Evolutionary conservation across 768 basidiomycete species (phyloP).

Genomic region (Cystobasidium ongulense): DNA sequence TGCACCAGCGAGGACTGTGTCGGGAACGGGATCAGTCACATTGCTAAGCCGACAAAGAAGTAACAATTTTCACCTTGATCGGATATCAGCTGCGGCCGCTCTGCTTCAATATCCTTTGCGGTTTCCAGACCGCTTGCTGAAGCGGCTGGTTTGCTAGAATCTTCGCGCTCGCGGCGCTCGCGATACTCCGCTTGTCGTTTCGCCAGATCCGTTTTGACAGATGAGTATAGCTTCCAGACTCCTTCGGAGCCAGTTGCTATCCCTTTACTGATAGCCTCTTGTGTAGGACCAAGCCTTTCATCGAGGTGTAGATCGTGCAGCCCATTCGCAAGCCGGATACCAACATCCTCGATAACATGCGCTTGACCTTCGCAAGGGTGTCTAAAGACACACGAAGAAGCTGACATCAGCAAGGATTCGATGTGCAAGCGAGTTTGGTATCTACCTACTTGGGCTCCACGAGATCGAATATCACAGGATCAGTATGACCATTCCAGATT

Average conservation of each 20-base stretch:
- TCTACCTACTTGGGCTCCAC: constrained; percentile 61
- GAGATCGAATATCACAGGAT: constrained; percentile 87
- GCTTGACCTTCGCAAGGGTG: constrained; percentile 91
- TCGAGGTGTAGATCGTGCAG: constrained; percentile 88
- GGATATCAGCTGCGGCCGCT: constrained; percentile 12
- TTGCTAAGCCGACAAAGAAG: no score
- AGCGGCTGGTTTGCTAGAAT: background rate
- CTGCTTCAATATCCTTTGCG: background rate
- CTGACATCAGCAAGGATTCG: background rate
- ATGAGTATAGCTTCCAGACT: constrained; percentile 36
- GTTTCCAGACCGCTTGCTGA: background rate
- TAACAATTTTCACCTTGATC: constrained; percentile 4
- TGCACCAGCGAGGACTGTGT: constrained; percentile 31
- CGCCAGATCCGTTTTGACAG: constrained; percentile 31
- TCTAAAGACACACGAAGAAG: constrained; percentile 48
- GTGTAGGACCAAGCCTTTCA: constrained; percentile 83
- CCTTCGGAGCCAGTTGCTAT: constrained; percentile 57
- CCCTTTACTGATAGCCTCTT: constrained; percentile 76
- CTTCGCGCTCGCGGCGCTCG: constrained; percentile 13
- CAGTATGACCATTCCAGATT: constrained; percentile 83
- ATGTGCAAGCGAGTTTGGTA: constrained; percentile 50
- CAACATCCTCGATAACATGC: constrained; percentile 80
- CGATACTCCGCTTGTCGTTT: constrained; percentile 34
- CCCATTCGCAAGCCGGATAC: constrained; percentile 82
- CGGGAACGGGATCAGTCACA: background rate